A percentile compares a stretch with the other conserved stretches of the same genome.
Evolutionary conservation across 129 eudicot genomes (phyloP).

Genomic region (Sambucus nigra): DNA sequence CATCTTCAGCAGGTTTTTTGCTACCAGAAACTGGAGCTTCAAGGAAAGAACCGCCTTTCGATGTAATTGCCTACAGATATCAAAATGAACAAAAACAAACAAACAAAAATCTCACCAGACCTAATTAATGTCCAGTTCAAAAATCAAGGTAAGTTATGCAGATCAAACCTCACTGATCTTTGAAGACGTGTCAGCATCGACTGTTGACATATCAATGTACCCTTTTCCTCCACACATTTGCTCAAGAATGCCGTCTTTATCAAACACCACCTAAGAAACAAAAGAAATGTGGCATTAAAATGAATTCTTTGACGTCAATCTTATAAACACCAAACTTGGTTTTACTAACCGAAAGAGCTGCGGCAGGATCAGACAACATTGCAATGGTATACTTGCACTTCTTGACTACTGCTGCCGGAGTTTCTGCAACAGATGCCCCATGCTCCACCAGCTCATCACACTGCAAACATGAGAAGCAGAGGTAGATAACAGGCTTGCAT

Average conservation of each 20-base stretch:
- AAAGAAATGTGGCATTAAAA: neutral
- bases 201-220: constrained; percentile 98
- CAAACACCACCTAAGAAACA: constrained; percentile 67
- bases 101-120: neutral
- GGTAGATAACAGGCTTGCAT: neutral
- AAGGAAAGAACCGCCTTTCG: constrained; percentile 73
- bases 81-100: neutral
- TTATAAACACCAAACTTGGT: neutral
- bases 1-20: constrained; percentile 99
- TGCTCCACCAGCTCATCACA: constrained; percentile 85
- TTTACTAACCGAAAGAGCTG: constrained; percentile 79
- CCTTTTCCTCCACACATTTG: constrained; percentile 69
- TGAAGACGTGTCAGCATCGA: constrained; percentile 85
- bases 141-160: neutral
- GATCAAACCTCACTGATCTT: constrained; percentile 73
- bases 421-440: constrained; percentile 78
- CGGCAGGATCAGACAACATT: constrained; percentile 92
- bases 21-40: constrained; percentile 99
- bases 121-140: neutral
- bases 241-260: constrained; percentile 77
- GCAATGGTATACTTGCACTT: constrained; percentile 93
- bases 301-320: neutral
- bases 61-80: constrained; percentile 52
- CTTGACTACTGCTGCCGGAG: constrained; percentile 84
- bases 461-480: constrained; percentile 19